Conservation (phyloP, 352 stramenopile genomes). For the Phytophthora europaea region DNA sequence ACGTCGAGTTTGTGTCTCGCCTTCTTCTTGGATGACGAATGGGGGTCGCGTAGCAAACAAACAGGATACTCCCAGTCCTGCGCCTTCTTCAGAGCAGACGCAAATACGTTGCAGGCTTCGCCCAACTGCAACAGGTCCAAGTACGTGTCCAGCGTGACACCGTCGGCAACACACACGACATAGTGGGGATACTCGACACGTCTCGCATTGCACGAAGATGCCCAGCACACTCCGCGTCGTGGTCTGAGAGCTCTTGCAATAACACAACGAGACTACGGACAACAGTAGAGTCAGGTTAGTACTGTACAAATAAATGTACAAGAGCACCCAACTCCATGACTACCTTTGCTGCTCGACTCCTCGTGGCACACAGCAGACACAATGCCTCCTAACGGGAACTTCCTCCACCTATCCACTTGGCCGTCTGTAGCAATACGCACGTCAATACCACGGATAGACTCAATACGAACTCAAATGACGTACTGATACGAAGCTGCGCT, state of each 20-base stretch:
- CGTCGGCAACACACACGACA: constrained; percentile 61
- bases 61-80: constrained; percentile 7
- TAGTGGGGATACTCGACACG: constrained; percentile 49
- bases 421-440: constrained; percentile 27
- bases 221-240: constrained; percentile 38
- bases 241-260: constrained; percentile 56
- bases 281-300: constrained; percentile 9
- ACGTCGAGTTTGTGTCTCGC: neutral
- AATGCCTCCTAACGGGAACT: constrained; percentile 57
- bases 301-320: neutral
- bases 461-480: neutral
- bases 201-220: constrained; percentile 60
- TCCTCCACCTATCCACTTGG: constrained; percentile 70
- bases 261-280: constrained; percentile 20
- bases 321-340: neutral
- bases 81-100: constrained; percentile 12
- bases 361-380: constrained; percentile 28
- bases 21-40: constrained; percentile 23
- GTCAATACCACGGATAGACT: neutral
- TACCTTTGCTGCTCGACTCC: constrained; percentile 26
- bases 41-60: constrained; percentile 17
- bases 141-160: constrained; percentile 56
- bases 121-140: constrained; percentile 34
- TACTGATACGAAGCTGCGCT: constrained; percentile 63
- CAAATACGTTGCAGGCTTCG: constrained; percentile 14